A percentile compares a stretch with the other conserved stretches of the same genome.
Conservation (phyloP, 495 filamentous ascomycete genomes). For the Xylaria telfairii region DNA sequence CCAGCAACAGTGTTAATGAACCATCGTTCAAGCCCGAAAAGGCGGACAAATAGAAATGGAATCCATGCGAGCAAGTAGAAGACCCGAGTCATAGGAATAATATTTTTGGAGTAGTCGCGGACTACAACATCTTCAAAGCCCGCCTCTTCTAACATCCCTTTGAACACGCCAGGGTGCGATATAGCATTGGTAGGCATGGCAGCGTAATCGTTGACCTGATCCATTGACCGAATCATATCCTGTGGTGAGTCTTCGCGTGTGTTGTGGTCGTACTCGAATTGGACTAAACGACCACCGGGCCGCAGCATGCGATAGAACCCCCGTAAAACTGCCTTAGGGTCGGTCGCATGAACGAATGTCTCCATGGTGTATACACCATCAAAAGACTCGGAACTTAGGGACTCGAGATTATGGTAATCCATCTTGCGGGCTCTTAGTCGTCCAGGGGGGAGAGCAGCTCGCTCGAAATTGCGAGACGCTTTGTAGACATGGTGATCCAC, state of each 20-base stretch:
- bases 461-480: slow-evolving; percentile 50
- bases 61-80: slow-evolving; percentile 59
- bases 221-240: slow-evolving; percentile 44
- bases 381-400: slow-evolving; percentile 44
- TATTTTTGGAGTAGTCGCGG: slow-evolving; percentile 55
- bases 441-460: slow-evolving; percentile 43
- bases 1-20: slow-evolving; percentile 59
- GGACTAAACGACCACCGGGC: slow-evolving; percentile 54
- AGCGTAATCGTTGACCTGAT: slow-evolving; percentile 44
- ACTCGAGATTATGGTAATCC: slow-evolving; percentile 62
- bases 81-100: slow-evolving; percentile 57
- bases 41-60: slow-evolving; percentile 56
- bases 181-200: slow-evolving; percentile 56
- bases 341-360: slow-evolving; percentile 63
- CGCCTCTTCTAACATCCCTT: slow-evolving; percentile 51
- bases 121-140: slow-evolving; percentile 58
- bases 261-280: slow-evolving; percentile 61
- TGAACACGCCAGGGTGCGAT: slow-evolving; percentile 39
- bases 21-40: slow-evolving; percentile 51
- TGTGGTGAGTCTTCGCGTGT: slow-evolving; percentile 34
- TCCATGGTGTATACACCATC: slow-evolving; percentile 67
- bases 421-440: slow-evolving; percentile 47
- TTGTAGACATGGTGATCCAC: slow-evolving; percentile 54
- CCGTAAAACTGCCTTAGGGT: slow-evolving; percentile 51
- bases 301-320: slow-evolving; percentile 57